Percentiles rank a stretch among this genome's conserved stretches.
Evolutionary conservation across 257 asterid genomes (phyloP).

Genomic region (Nicotiana undulata): DNA sequence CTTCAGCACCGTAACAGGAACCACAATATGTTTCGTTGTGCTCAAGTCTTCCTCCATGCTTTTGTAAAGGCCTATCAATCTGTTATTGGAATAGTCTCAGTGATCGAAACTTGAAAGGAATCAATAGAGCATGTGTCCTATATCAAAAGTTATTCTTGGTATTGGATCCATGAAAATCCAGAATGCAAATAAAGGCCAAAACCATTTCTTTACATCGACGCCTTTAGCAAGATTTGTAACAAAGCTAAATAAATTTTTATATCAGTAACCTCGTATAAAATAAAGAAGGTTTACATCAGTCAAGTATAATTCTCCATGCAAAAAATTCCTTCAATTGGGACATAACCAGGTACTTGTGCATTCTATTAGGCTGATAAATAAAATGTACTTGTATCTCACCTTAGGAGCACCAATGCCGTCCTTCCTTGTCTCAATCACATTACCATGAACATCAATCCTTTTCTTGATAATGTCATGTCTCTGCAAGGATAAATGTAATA

Average conservation of each 20-base stretch:
- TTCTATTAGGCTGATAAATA: background rate
- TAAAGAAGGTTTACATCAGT: background rate
- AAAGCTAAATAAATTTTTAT: background rate
- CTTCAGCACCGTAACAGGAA: slow-evolving; percentile 94
- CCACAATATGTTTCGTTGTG: slow-evolving; percentile 99
- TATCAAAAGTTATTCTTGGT: background rate
- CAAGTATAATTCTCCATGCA: background rate
- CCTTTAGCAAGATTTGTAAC: background rate
- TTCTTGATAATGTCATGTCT: slow-evolving; percentile 91
- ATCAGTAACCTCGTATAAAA: background rate
- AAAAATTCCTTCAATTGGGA: background rate
- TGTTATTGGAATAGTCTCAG: slow-evolving; percentile 14
- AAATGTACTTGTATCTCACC: slow-evolving; percentile 36
- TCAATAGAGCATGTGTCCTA: background rate
- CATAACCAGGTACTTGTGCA: background rate
- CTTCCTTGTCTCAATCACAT: slow-evolving; percentile 81
- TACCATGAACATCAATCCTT: slow-evolving; percentile 85
- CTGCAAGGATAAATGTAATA: slow-evolving; percentile 43
- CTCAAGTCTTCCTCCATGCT: slow-evolving; percentile 95
- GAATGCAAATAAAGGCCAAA: background rate
- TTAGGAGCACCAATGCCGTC: slow-evolving; percentile 86
- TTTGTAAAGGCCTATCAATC: slow-evolving; percentile 84
- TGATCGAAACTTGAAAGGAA: background rate
- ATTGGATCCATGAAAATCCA: background rate
- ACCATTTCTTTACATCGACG: background rate